Evolutionary conservation across 768 basidiomycete species (phyloP), one percentile per base, ranked within the genome.

Genomic region (Suillus occidentalis): DNA sequence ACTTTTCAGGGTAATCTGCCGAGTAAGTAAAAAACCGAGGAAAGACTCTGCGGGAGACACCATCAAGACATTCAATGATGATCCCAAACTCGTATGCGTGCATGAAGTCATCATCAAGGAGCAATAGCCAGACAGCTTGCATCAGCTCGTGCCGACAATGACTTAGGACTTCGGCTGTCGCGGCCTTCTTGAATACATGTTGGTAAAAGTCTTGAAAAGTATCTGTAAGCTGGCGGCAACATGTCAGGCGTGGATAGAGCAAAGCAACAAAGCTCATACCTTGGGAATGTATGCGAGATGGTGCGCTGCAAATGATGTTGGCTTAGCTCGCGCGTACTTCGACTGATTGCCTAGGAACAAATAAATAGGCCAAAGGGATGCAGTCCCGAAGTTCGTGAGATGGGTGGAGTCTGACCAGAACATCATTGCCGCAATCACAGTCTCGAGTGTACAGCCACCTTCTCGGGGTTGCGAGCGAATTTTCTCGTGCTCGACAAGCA

Each of bases 401-500:
- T 75, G 69, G 0, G 72, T 75, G 0, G 63, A 69, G 37, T 75
- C 63, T 0, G 71, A 76, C 67, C 73, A 75, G 3, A 76, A 34
- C 71, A 75, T 75, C 13, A 75, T 49, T 0, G 66, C 45, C 0
- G 65, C 66, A 10, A 75, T 40, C 1, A 68, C 63, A 3, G 63
- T 70, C 40, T 71, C 68, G 2, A 73, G 58, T 3, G 59, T 65
- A n/a, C 72, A 71, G 1, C 55, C 59, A 6, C 53, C 25, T 3
- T 58, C 50, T 4, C 9, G 61, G 22, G 65, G 22, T 42, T 58
- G 34, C 88, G 85, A 20, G 87, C 87, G 34, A 84, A 81, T 1
- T 83, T 81, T 39, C 89, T 84, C 69, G 12, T 67, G 69, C 86
- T 88, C 63, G 81, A 79, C 36, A 9, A 72, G 57, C 68, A 75